Evolutionary conservation across 139 green algal genomes (phyloP), one percentile per base, ranked within the genome.

Genomic region (Pseudopediastrum boryanum): DNA sequence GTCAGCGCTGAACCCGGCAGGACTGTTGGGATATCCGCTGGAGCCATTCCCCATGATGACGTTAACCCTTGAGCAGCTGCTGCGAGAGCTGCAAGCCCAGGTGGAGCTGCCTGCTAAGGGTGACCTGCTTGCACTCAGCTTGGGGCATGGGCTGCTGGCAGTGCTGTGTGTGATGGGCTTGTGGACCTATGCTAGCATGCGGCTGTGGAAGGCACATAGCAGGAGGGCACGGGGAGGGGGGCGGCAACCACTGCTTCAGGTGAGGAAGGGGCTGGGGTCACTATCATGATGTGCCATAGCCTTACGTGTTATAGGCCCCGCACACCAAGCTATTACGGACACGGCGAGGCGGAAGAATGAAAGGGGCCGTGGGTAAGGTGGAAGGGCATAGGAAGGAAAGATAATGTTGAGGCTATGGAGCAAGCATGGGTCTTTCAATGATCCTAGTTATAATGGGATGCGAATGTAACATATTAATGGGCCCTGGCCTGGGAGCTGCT

Each of bases 1-100:
- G 7, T 38, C 7, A 3, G 54, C 33, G 54, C 1, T 36, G n/a
- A 42, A 50, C 4, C 61, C 61, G 43, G 61, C 29, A 41, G 31
- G 8, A 29, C 35, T 21, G 21, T 7, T 69, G 5, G 9, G 43
- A 43, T 54, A 70, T 13, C 9, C 56, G 6, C 16, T 29, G 23
- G 43, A 52, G 29, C n/a, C 42, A 25, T 39, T 66, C 6, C 33
- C 43, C 2, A 19, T 64, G 38, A 56, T 78, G 38, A 21, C 46
- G 16, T 2, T 69, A 2, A 71, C 29, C 41, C 50, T 81, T 21
- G 75, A 81, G 16, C n/a, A 38, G 2, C 23, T 74, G 0, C 3
- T 75, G 3, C 59, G n/a, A 39, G 63, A 75, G 63, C 36, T 81
- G 31, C 63, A 71, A 12, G 46, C 38, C 2, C 76, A 82, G 65